Percentiles rank a stretch among this genome's conserved stretches.
Conservation (phyloP, 352 stramenopile genomes). For the Phytopythium delawarense region DNA sequence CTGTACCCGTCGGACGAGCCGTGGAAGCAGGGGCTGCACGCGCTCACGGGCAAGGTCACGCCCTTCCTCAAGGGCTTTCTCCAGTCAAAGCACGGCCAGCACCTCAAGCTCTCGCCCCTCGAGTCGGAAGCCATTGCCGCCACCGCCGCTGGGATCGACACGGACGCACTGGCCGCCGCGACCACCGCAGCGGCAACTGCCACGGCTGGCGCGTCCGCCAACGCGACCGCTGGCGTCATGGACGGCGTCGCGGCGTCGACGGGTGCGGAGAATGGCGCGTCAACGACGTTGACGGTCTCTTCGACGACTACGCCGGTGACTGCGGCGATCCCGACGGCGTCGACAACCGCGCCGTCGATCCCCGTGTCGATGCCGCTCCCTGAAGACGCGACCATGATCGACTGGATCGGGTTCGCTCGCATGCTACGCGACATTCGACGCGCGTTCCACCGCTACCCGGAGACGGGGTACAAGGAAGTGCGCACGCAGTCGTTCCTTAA, state of each 20-base stretch:
- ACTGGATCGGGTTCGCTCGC: slow-evolving; percentile 68
- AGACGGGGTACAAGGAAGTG: slow-evolving; percentile 90
- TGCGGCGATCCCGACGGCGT: neutral
- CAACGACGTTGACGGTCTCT: neutral
- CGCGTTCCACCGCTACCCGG: slow-evolving; percentile 86
- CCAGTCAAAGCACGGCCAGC: slow-evolving; percentile 18
- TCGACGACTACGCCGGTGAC: neutral
- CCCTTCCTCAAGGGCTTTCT: slow-evolving; percentile 66
- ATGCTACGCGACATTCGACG: slow-evolving; percentile 79
- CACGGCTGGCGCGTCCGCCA: neutral
- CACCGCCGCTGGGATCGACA: slow-evolving; percentile 1
- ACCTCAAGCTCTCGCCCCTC: neutral
- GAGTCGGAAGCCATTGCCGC: neutral
- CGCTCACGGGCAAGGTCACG: slow-evolving; percentile 43
- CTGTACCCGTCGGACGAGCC: slow-evolving; percentile 62
- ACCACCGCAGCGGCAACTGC: neutral
- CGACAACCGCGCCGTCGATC: neutral
- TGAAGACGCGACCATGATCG: slow-evolving; percentile 18
- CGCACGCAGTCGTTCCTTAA: slow-evolving; percentile 86
- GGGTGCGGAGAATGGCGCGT: neutral
- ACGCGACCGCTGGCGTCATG: neutral
- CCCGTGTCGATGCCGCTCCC: slow-evolving; percentile 1
- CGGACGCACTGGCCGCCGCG: neutral
- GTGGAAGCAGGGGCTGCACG: slow-evolving; percentile 60
- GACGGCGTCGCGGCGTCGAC: neutral